These are phyloP conservation scores for Aspergillus cavernicola DNA, from an alignment of 495 filamentous ascomycete genomes.

Conservation along the genomic window DNA sequence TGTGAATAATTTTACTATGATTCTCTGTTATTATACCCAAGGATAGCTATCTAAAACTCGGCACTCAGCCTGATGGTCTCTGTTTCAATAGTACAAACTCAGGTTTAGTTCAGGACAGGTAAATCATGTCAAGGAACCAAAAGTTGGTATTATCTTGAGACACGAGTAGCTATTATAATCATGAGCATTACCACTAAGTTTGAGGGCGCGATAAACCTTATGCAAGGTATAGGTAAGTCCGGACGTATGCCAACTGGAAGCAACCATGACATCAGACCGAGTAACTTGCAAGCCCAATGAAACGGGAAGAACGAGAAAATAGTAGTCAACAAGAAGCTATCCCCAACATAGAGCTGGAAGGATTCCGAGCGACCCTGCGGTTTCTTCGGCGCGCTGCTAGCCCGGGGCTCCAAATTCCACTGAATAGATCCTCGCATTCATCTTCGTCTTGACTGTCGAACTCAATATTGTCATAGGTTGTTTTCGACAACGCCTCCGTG, in stretches of 20 bases:
- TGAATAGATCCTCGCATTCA: conserved; percentile 92
- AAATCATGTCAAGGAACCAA: not conserved
- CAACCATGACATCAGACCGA: not conserved
- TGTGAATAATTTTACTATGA: not conserved
- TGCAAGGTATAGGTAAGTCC: not conserved
- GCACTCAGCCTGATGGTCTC: not conserved
- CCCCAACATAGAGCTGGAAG: conserved; percentile 23
- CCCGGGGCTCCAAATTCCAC: conserved; percentile 76
- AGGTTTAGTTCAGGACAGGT: not conserved
- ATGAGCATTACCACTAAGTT: not conserved
- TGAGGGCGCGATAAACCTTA: not conserved
- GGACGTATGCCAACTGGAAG: not conserved
- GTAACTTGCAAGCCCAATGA: not conserved
- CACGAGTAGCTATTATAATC: not conserved
- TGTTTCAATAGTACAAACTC: not conserved
- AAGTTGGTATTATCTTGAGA: not conserved
- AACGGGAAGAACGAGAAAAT: too few species aligned
- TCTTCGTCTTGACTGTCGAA: conserved; percentile 93
- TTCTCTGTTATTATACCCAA: conserved; percentile 6
- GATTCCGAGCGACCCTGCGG: conserved; percentile 42
- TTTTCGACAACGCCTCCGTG: not conserved
- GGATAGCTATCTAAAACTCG: not conserved
- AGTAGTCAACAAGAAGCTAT: conserved; percentile 6
- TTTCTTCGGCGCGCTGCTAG: conserved; percentile 61
- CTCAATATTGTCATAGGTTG: conserved; percentile 45